Evolutionary conservation across 495 filamentous ascomycete genomes (phyloP), one percentile per base, ranked within the genome.

Genomic region (Tricharina praecox): DNA sequence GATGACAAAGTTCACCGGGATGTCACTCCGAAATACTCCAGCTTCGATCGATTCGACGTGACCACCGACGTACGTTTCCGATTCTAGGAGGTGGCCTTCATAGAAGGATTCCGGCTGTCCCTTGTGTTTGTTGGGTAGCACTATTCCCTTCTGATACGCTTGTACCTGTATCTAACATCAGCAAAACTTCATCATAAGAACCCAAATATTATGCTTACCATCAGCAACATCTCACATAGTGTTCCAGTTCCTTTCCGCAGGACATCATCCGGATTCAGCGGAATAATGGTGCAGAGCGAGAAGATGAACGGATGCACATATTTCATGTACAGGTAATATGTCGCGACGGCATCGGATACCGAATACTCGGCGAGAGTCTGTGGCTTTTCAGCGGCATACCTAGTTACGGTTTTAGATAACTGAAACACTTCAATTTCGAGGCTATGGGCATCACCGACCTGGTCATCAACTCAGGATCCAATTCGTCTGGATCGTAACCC

Each of bases 261-360:
- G 2, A 85, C 83, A 61, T 95, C 87, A 58, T 99, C 87, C 13
- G 87, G 81, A 23, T 84, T 85, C 1, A 99, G 69, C 0, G 90
- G 90, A 62, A 99, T 72, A 65, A 99, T 93, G 0, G 85, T 99
- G 65, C 90, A 96, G 0, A 99, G 69, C 0, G 90, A 94, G 70
- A 96, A 99, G 63, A 99, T 88, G 67, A 99, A 99, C 1, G 90
- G 90, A 60, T 99, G 90, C 18, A 99, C 85, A 64, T 99, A 99
- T 82, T 99, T 99, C 90, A 96, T 99, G 68, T 99, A 99, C 35
- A 99, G 71, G 59, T 99, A 99, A 62, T 96, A 99, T 2, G 90
- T 99, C 2, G 90, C 90, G 16, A 99, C 90, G 23, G 90, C 90
- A 74, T 99, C 90, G 53, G 90, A 99, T 36, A 99, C 90, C 0